Conservation (phyloP, 208 protist species). For the Angomonas desouzai region DNA sequence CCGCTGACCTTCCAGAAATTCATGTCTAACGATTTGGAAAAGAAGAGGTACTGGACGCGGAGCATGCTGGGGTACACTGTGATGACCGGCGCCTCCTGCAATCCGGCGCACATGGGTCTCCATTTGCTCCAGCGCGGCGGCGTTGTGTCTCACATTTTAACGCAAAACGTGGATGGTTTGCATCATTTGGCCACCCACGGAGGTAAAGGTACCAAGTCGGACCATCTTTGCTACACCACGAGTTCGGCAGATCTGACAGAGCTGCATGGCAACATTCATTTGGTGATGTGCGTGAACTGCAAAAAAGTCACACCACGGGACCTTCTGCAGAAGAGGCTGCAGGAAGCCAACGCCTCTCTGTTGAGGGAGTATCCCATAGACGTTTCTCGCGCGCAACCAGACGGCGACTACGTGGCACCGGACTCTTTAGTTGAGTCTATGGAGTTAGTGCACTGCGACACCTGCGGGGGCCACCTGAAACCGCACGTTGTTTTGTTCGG, state of each 20-base stretch:
- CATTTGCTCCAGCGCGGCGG: constrained; percentile 29
- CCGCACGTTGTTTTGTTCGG: constrained; percentile 85
- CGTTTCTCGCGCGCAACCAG: constrained; percentile 27
- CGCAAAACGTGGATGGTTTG: constrained; percentile 83
- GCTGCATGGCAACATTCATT: constrained; percentile 77
- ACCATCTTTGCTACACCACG: constrained; percentile 40
- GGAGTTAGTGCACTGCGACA: constrained; percentile 44
- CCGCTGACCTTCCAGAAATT: constrained; percentile 69
- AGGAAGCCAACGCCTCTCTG: constrained; percentile 29
- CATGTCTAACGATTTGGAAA: constrained; percentile 47
- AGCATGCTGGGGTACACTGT: constrained; percentile 65
- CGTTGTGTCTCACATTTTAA: constrained; percentile 48
- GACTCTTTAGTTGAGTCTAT: constrained; percentile 37
- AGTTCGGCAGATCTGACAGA: constrained; percentile 46
- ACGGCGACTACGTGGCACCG: constrained; percentile 65
- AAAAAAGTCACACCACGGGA: constrained; percentile 37
- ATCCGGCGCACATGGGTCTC: constrained; percentile 53
- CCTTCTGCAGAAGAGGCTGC: constrained; percentile 40
- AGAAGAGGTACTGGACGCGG: constrained; percentile 75
- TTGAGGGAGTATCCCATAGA: constrained; percentile 30
- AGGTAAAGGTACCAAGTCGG: constrained; percentile 26
- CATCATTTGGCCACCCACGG: constrained; percentile 70
- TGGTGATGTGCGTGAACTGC: constrained; percentile 57
- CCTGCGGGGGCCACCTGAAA: constrained; percentile 64
- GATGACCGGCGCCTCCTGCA: constrained; percentile 58